Conservation (phyloP, 176 grass and related monocot genomes). For the sorghum (Sorghum bicolor) region DNA sequence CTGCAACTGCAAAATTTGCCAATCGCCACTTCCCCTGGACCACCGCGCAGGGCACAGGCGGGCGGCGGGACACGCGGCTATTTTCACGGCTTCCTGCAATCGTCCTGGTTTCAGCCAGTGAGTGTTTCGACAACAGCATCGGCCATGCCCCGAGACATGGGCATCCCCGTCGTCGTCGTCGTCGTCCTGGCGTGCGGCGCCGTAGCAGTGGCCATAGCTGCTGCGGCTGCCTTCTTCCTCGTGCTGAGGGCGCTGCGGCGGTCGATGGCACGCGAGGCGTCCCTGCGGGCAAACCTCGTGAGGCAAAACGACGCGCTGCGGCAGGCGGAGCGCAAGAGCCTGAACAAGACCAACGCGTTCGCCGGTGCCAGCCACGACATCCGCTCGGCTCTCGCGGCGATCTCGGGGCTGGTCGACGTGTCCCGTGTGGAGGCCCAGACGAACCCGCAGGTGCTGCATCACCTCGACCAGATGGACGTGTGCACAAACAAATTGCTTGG, state of each 20-base stretch:
- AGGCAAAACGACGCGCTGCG: constrained; percentile 51
- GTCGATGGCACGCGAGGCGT: constrained; percentile 1
- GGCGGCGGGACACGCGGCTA: too few species aligned
- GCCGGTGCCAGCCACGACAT: constrained; percentile 67
- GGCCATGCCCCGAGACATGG: background rate
- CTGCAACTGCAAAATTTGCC: too few species aligned
- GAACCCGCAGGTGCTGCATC: constrained; percentile 22
- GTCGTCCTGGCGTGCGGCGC: background rate
- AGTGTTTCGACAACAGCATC: background rate
- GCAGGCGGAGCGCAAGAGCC: constrained; percentile 70
- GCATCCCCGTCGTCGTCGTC: background rate
- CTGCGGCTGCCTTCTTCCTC: background rate
- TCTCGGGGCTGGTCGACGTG: constrained; percentile 40
- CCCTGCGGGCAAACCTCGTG: constrained; percentile 36
- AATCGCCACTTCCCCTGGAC: too few species aligned
- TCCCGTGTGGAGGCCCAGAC: constrained; percentile 2
- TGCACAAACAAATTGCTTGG: constrained; percentile 56
- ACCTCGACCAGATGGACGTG: constrained; percentile 45
- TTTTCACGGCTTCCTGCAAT: too few species aligned
- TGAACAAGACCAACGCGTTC: constrained; percentile 75
- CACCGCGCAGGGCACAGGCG: too few species aligned
- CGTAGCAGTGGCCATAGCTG: background rate
- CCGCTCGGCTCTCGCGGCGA: constrained; percentile 41
- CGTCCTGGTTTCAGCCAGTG: too few species aligned
- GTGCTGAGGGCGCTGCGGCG: background rate